phyloP scores from a whole-genome alignment of 768 basidiomycete species.

The Phaffia australis region DNA sequence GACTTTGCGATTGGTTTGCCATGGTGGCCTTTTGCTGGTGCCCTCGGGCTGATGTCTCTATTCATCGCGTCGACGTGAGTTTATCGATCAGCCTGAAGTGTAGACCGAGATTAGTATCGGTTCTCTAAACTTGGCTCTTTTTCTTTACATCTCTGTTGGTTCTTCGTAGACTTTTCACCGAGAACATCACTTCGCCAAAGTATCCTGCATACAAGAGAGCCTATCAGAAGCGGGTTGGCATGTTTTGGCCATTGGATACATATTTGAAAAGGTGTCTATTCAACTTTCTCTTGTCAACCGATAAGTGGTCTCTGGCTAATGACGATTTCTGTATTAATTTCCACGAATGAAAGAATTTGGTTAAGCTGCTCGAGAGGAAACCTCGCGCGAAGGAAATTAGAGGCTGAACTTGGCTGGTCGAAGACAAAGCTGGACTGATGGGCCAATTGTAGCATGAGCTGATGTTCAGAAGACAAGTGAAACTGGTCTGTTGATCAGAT shows the following conservation, averaged over 20 bases:
- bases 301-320: too few species aligned
- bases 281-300: too few species aligned
- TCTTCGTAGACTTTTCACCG: conserved; percentile 13
- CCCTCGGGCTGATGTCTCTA: conserved; percentile 7
- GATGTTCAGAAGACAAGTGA: too few species aligned
- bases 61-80: conserved; percentile 25
- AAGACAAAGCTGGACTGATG: too few species aligned
- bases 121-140: not conserved
- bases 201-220: conserved; percentile 18
- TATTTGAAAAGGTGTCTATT: conserved; percentile 10
- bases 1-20: conserved; percentile 1
- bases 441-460: too few species aligned
- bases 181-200: conserved; percentile 24
- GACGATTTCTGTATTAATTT: too few species aligned
- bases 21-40: conserved; percentile 14
- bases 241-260: conserved; percentile 22
- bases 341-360: conserved; percentile 1
- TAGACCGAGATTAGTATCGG: not conserved
- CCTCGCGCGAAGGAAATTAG: conserved; percentile 1
- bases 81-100: not conserved
- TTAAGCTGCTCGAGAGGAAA: conserved; percentile 8
- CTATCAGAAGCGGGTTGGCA: conserved; percentile 22
- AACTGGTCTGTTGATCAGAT: too few species aligned
- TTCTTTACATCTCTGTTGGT: not conserved
- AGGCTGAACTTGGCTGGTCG: conserved; percentile 20